phyloP scores from a whole-genome alignment of 805 yeast genomes.

The Limtongia smithiae region DNA sequence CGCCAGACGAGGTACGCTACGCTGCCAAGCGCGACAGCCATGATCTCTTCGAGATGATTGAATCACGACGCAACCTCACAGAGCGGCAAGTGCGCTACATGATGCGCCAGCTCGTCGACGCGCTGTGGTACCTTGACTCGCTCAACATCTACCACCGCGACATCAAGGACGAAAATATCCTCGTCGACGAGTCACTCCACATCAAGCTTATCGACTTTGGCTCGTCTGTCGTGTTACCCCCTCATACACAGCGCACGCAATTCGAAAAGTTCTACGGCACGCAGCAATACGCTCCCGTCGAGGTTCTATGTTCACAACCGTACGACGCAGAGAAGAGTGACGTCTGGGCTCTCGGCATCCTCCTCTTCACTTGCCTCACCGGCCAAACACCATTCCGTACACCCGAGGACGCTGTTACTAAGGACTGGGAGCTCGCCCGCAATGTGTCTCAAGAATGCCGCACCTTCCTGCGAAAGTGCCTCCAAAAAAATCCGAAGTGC shows the following conservation, averaged over 20 bases:
- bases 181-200: slow-evolving; percentile 71
- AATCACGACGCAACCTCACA: slow-evolving; percentile 13
- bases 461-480: slow-evolving; percentile 14
- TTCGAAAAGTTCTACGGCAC: slow-evolving; percentile 28
- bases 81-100: slow-evolving; percentile 28
- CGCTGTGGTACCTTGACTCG: slow-evolving; percentile 23
- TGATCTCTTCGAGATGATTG: slow-evolving; percentile 57
- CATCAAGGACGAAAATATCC: slow-evolving; percentile 80
- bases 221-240: slow-evolving; percentile 16
- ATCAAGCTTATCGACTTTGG: slow-evolving; percentile 84
- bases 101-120: slow-evolving; percentile 26
- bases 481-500: slow-evolving; percentile 19
- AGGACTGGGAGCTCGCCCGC: slow-evolving; percentile 18
- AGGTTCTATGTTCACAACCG: slow-evolving; percentile 19
- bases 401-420: slow-evolving; percentile 25
- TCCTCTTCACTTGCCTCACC: slow-evolving; percentile 26
- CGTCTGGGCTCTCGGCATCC: slow-evolving; percentile 27
- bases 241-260: slow-evolving; percentile 1
- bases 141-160: slow-evolving; percentile 41
- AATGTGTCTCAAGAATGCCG: slow-evolving; percentile 21
- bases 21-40: slow-evolving; percentile 55
- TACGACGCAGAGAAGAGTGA: slow-evolving; percentile 28
- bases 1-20: slow-evolving; percentile 13
- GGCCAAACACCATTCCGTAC: slow-evolving; percentile 27
- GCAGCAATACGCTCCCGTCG: slow-evolving; percentile 27